phyloP scores from a whole-genome alignment of 306 rosid species.

The Pterocarpus santalinus region DNA sequence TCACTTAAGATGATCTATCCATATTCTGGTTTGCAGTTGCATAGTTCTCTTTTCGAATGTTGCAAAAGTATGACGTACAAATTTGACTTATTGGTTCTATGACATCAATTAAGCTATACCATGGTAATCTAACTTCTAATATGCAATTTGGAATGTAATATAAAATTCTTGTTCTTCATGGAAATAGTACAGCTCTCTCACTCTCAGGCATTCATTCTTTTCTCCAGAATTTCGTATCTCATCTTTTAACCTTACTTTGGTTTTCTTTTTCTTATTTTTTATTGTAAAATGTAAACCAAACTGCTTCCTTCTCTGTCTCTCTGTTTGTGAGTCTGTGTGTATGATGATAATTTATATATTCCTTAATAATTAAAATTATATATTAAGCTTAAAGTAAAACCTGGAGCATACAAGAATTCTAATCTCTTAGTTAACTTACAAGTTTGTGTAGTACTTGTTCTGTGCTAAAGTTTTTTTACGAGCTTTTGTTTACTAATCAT shows the following conservation, averaged over 20 bases:
- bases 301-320: background rate
- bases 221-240: slow-evolving; percentile 6
- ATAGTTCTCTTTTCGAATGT: background rate
- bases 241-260: background rate
- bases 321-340: background rate
- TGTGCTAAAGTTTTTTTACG: background rate
- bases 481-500: slow-evolving; percentile 5
- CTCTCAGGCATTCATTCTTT: background rate
- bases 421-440: background rate
- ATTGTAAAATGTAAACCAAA: background rate
- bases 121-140: slow-evolving; percentile 10
- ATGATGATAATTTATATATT: background rate
- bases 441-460: background rate
- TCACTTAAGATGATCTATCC: background rate
- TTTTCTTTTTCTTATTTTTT: slow-evolving; percentile 10
- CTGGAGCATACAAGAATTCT: background rate
- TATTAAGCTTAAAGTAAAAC: too few species aligned
- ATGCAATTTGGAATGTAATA: background rate
- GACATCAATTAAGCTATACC: slow-evolving; percentile 19
- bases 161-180: background rate
- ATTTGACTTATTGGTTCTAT: slow-evolving; percentile 13
- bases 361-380: background rate
- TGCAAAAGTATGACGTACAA: slow-evolving; percentile 19
- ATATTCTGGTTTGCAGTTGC: slow-evolving; percentile 24
- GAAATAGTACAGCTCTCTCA: background rate